Evolutionary conservation across 1,139 yeast species (phyloP), one percentile per base, ranked within the genome.

Genomic region (Saccharomyces uvarum): DNA sequence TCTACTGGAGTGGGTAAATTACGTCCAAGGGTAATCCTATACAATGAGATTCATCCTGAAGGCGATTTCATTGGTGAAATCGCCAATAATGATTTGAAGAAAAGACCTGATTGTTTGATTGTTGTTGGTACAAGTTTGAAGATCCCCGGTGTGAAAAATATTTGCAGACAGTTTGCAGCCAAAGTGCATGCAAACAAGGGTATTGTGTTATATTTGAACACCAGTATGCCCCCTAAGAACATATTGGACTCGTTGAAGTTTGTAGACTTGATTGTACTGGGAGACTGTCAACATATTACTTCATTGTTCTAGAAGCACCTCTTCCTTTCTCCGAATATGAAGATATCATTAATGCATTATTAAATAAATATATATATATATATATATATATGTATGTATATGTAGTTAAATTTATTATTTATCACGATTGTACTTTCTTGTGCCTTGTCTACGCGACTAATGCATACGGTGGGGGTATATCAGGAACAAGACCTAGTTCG

Each of bases 1-100:
- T 65, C 81, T 3, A 88, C 87, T 47, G 90, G 95, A 0, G 75
- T 84, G 26, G 97, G 97, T 1, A 74, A 84, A 52, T 71, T 89
- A 51, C 75, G 96, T 56, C 97, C 97, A 1, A 80, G 88, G 60
- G 86, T 89, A 51, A 95, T 89, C 1, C 73, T 89, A 47, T 89
- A 89, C 67, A 93, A 93, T 57, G 97, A 89, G 67, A 79, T 83
- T 62, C 96, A 89, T 65, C 96, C 96, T 0, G 95, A 88, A 66
- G 85, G 91, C 50, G 97, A 89, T 58, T 78, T 84, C 4, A 81
- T 89, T 53, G 90, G 96, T 1, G 79, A 81, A 54, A 85, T 91
- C 1, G 78, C 90, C 4, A 83, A 80, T 57, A 72, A 77, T 5
- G 97, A 89, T 69, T 69, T 88, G 52, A 77, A 77, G 61, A 71